phyloP scores from a whole-genome alignment of 805 yeast genomes.

The Cyberlindnera meyerae region DNA sequence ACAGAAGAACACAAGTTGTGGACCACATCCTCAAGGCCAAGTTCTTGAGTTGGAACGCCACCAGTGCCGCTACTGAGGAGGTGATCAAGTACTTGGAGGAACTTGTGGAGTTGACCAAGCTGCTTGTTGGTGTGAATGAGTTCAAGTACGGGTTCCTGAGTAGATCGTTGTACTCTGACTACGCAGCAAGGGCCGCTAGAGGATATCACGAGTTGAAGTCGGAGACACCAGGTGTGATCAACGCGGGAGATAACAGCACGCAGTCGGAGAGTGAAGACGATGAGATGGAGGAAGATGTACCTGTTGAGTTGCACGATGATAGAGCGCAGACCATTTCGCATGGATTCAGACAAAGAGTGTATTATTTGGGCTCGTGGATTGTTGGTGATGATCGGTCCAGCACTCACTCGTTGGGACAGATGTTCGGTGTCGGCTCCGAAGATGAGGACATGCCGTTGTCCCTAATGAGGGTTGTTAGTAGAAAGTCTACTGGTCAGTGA shows the following conservation, averaged over 20 bases:
- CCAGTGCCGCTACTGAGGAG: slow-evolving; percentile 44
- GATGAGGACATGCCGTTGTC: slow-evolving; percentile 37
- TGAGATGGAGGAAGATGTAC: slow-evolving; percentile 8
- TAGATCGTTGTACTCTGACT: slow-evolving; percentile 39
- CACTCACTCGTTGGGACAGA: slow-evolving; percentile 25
- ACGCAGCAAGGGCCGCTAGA: slow-evolving; percentile 38
- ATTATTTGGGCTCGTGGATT: slow-evolving; percentile 32
- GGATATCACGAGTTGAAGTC: slow-evolving; percentile 23
- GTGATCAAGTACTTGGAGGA: slow-evolving; percentile 47
- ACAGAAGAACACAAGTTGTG: slow-evolving; percentile 7
- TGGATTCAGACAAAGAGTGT: slow-evolving; percentile 31
- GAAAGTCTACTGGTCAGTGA: slow-evolving; percentile 1
- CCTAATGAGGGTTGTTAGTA: slow-evolving; percentile 32
- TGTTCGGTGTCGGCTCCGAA: slow-evolving; percentile 3
- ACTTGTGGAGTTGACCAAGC: slow-evolving; percentile 35
- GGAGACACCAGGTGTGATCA: not conserved
- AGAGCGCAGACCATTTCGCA: slow-evolving; percentile 16
- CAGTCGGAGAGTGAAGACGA: slow-evolving; percentile 3
- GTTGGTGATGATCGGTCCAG: slow-evolving; percentile 20
- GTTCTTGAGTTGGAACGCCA: slow-evolving; percentile 47
- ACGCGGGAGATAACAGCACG: slow-evolving; percentile 1
- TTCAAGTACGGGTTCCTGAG: slow-evolving; percentile 49
- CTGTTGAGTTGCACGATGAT: slow-evolving; percentile 8
- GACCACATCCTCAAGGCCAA: slow-evolving; percentile 31
- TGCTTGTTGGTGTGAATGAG: slow-evolving; percentile 43